Percentiles rank a stretch among this genome's conserved stretches.
Evolutionary conservation across 108 stramenopile genomes (phyloP).

Genomic region (Cyclostephanos tholiformis): DNA sequence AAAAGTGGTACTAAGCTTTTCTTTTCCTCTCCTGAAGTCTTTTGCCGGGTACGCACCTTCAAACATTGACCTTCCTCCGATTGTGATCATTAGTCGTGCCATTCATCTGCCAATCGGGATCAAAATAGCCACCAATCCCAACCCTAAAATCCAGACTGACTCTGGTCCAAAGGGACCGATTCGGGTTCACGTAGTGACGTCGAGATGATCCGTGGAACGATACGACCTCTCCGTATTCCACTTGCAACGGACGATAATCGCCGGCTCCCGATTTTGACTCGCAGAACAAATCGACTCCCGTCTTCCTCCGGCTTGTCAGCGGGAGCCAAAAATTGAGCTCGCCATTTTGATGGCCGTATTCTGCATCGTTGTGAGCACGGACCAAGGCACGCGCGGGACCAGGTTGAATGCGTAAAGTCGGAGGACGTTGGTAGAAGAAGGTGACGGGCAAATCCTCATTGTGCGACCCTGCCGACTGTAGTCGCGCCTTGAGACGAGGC

Average conservation of each 20-base stretch:
- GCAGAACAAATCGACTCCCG: constrained; percentile 76
- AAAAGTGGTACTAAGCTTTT: too few relatives aligned
- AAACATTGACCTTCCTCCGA: constrained; percentile 63
- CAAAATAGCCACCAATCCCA: constrained; percentile 86
- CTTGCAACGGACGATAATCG: constrained; percentile 77
- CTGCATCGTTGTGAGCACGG: constrained; percentile 79
- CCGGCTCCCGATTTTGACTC: constrained; percentile 57
- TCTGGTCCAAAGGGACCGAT: constrained; percentile 67
- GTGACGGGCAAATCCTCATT: constrained; percentile 29
- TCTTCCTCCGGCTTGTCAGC: constrained; percentile 64
- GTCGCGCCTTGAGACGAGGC: constrained; percentile 67
- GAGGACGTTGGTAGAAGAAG: constrained; percentile 89
- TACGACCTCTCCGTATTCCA: constrained; percentile 64
- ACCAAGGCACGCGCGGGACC: constrained; percentile 81
- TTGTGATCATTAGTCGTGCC: constrained; percentile 86
- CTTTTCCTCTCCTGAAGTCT: too few relatives aligned
- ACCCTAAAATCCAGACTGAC: constrained; percentile 88
- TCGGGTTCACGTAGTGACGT: constrained; percentile 82
- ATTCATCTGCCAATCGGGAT: constrained; percentile 85
- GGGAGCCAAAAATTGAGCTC: constrained; percentile 93
- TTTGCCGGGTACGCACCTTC: neutral
- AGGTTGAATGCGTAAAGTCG: constrained; percentile 87
- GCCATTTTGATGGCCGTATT: constrained; percentile 91
- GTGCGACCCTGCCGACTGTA: constrained; percentile 34
- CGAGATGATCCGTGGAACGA: constrained; percentile 85